These are phyloP conservation scores for Capsicum rhomboideum DNA, from an alignment of 257 asterid species.

Conservation along the genomic window DNA sequence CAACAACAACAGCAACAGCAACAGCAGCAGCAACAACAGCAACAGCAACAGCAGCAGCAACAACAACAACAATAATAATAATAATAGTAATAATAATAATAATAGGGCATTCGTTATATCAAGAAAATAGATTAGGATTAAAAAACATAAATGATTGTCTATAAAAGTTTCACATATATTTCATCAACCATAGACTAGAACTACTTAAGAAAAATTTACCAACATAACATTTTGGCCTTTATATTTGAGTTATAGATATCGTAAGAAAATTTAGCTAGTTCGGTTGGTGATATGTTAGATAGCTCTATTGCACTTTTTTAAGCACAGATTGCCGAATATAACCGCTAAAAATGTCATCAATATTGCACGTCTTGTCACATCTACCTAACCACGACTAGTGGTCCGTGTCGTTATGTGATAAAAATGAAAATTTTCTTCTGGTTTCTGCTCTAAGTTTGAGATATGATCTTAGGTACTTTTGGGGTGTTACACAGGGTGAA, in stretches of 20 bases:
- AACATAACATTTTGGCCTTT: neutral
- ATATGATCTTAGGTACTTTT: too few species aligned
- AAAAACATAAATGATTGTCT: neutral
- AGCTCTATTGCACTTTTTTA: neutral
- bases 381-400: too few species aligned
- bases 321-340: neutral
- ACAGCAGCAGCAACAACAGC: too few species aligned
- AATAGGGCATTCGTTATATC: neutral
- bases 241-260: neutral
- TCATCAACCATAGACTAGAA: neutral
- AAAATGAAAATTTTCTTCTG: too few species aligned
- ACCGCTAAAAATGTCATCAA: neutral
- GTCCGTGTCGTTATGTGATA: too few species aligned
- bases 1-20: too few species aligned
- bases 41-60: too few species aligned
- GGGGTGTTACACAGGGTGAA: too few species aligned
- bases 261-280: neutral
- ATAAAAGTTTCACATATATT: neutral
- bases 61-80: too few species aligned
- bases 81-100: neutral
- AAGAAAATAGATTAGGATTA: too few species aligned
- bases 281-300: neutral
- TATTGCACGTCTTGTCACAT: neutral
- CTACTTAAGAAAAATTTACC: neutral
- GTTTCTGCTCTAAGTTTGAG: too few species aligned